These are phyloP conservation scores for Venturia nashicola DNA, from an alignment of 2,329 filamentous ascomycete genomes.

Conservation along the genomic window DNA sequence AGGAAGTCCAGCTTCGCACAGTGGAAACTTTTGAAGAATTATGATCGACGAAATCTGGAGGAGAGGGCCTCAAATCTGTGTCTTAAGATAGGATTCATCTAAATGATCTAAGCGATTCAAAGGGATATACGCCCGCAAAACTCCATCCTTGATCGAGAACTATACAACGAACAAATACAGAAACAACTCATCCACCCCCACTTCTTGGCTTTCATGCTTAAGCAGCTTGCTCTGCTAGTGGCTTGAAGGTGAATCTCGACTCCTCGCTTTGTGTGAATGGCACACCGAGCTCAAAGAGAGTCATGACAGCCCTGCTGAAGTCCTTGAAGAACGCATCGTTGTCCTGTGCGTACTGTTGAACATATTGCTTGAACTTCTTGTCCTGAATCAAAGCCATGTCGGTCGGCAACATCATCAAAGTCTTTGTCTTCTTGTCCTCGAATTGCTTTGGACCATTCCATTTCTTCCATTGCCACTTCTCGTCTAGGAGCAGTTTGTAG, in stretches of 20 bases:
- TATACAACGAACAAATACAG: neutral
- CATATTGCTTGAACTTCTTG: conserved; percentile 68
- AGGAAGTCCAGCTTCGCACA: neutral
- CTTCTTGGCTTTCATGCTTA: neutral
- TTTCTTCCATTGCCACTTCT: conserved; percentile 88
- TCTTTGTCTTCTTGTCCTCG: conserved; percentile 77
- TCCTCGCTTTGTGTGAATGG: conserved; percentile 54
- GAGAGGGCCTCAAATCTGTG: neutral
- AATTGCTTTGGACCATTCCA: conserved; percentile 88
- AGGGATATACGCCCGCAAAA: neutral
- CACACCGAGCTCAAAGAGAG: conserved; percentile 88
- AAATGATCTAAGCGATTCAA: neutral
- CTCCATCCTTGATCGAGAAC: neutral
- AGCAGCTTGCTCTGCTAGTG: conserved; percentile 1
- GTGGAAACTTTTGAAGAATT: neutral
- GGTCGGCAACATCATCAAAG: conserved; percentile 93
- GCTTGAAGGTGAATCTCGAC: conserved; percentile 33
- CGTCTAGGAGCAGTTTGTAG: conserved; percentile 73
- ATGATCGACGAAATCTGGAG: neutral
- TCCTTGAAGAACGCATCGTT: conserved; percentile 88
- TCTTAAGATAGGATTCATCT: neutral
- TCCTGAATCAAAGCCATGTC: conserved; percentile 82
- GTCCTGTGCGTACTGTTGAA: conserved; percentile 84
- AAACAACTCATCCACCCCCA: neutral
- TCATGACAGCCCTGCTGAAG: conserved; percentile 65